phyloP scores from a whole-genome alignment of 2,329 filamentous ascomycete genomes.

The Colletotrichum cereale region DNA sequence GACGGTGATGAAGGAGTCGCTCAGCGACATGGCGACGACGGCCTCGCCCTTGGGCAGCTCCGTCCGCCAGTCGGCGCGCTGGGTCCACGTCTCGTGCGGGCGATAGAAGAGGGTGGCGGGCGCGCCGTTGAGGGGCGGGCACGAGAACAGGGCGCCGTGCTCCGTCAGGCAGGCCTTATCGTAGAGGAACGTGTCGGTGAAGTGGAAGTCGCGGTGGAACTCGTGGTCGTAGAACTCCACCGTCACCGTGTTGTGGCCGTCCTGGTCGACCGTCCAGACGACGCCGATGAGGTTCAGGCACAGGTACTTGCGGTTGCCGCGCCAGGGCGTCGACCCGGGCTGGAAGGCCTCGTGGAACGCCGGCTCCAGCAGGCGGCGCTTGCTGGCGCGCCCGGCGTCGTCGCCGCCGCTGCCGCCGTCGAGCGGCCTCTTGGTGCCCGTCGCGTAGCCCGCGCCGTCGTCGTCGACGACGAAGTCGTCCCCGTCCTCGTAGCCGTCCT shows the following conservation, averaged over 20 bases:
- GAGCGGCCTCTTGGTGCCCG: slow-evolving; percentile 66
- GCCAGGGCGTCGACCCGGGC: slow-evolving; percentile 94
- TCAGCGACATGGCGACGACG: slow-evolving; percentile 89
- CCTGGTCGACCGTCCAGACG: slow-evolving; percentile 97
- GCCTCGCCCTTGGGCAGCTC: slow-evolving; percentile 89
- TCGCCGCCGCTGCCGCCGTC: slow-evolving; percentile 64
- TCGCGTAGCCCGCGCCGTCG: slow-evolving; percentile 89
- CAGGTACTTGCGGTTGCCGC: slow-evolving; percentile 91
- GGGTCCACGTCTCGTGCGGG: slow-evolving; percentile 96
- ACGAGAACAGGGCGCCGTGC: slow-evolving; percentile 87
- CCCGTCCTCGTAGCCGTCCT: slow-evolving; percentile 63
- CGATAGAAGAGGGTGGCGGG: slow-evolving; percentile 93
- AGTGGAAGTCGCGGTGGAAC: slow-evolving; percentile 93
- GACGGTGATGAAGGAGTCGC: slow-evolving; percentile 90
- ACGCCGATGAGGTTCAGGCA: slow-evolving; percentile 94
- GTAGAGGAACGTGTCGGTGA: slow-evolving; percentile 95
- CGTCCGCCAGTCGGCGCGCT: slow-evolving; percentile 90
- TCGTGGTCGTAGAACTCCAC: slow-evolving; percentile 98
- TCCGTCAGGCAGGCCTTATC: slow-evolving; percentile 95
- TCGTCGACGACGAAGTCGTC: slow-evolving; percentile 95
- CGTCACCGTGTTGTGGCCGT: slow-evolving; percentile 91
- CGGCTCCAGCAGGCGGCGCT: slow-evolving; percentile 67
- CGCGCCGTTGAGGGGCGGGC: slow-evolving; percentile 68
- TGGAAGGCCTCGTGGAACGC: slow-evolving; percentile 89
- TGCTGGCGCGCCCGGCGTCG: slow-evolving; percentile 57